These are phyloP conservation scores for Dendrocalamus latiflorus DNA, from an alignment of 202 grass and related monocot species.

Conservation along the genomic window DNA sequence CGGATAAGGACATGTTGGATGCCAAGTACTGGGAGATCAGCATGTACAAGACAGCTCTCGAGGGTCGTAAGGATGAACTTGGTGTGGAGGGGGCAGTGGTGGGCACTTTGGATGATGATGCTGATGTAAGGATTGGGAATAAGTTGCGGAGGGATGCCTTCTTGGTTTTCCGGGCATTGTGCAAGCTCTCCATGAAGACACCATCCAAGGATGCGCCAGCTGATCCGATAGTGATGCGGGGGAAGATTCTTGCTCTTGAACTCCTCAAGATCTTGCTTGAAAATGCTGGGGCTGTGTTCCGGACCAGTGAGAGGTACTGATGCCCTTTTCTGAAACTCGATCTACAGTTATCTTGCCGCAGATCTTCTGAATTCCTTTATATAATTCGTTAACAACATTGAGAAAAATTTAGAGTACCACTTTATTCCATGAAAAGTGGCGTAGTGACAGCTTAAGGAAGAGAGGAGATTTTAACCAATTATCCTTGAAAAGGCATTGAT, in stretches of 20 bases:
- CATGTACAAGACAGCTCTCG: conserved; percentile 96
- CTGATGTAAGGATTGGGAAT: conserved; percentile 90
- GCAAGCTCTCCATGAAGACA: conserved; percentile 99
- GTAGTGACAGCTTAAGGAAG: not conserved
- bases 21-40: conserved; percentile 99
- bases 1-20: conserved; percentile 97
- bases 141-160: conserved; percentile 90
- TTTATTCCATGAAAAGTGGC: conserved; percentile 12
- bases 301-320: conserved; percentile 90
- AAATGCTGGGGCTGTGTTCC: conserved; percentile 96
- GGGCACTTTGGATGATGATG: conserved; percentile 68
- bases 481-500: not conserved
- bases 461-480: not conserved
- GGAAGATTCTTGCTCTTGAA: conserved; percentile 93
- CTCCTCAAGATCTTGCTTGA: conserved; percentile 98
- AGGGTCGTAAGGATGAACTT: conserved; percentile 94
- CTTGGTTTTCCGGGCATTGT: conserved; percentile 88
- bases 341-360: not conserved
- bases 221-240: conserved; percentile 82
- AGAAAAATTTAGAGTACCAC: not conserved
- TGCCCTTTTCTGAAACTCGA: conserved; percentile 16
- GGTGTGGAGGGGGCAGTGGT: conserved; percentile 66
- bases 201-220: conserved; percentile 78
- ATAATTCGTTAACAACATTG: not conserved
- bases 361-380: conserved; percentile 8